Evolutionary conservation across 805 yeast species (phyloP).

Genomic region (Ogataea henricii): DNA sequence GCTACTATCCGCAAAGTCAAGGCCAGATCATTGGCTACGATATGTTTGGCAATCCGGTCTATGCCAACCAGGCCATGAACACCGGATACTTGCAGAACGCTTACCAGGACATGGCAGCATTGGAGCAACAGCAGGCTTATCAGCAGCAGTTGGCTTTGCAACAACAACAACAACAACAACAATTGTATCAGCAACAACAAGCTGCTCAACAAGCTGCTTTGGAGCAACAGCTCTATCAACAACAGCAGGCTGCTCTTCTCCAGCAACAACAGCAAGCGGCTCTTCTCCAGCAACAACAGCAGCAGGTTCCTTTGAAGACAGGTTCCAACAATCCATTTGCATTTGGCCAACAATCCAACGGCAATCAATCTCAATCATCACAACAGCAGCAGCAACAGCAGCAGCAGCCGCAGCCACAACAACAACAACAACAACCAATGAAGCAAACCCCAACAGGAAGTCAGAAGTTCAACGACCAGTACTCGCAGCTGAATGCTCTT

Average conservation of each 20-base stretch:
- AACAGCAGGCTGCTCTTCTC: slow-evolving; percentile 23
- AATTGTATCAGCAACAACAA: slow-evolving; percentile 31
- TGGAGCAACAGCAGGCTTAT: slow-evolving; percentile 24
- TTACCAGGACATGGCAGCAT: slow-evolving; percentile 33
- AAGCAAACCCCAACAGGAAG: slow-evolving; percentile 53
- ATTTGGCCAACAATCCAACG: slow-evolving; percentile 30
- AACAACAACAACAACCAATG: slow-evolving; percentile 37
- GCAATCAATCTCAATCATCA: not conserved
- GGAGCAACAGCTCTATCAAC: slow-evolving; percentile 28
- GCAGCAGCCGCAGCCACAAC: slow-evolving; percentile 32
- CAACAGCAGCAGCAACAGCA: not conserved
- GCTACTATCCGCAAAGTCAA: slow-evolving; percentile 30
- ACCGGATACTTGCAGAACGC: slow-evolving; percentile 57
- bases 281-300: slow-evolving; percentile 23
- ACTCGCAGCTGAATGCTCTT: slow-evolving; percentile 74
- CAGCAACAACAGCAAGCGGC: slow-evolving; percentile 27
- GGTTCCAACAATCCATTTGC: slow-evolving; percentile 42
- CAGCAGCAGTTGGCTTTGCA: slow-evolving; percentile 24
- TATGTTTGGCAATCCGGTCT: slow-evolving; percentile 69
- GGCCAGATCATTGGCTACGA: slow-evolving; percentile 47
- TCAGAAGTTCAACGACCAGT: slow-evolving; percentile 54
- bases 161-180: slow-evolving; percentile 28
- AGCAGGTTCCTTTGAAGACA: slow-evolving; percentile 41
- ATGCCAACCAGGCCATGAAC: slow-evolving; percentile 49
- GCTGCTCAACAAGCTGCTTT: slow-evolving; percentile 23